Conservation (phyloP, 305 asterid species). For the Coffea humblotiana region DNA sequence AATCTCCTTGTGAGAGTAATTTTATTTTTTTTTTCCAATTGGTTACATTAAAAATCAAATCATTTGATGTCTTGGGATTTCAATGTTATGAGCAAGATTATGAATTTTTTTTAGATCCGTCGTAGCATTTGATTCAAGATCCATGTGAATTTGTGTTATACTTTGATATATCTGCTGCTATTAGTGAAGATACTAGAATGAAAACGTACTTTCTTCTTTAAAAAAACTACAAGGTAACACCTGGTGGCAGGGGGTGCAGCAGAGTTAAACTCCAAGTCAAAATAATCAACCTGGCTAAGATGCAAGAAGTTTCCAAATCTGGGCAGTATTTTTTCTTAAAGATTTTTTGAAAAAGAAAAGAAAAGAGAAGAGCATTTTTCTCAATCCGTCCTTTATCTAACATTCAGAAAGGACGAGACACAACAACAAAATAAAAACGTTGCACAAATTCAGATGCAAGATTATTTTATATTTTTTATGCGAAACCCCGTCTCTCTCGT, state of each 20-base stretch:
- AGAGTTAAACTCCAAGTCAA: not conserved
- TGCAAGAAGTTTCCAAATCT: not conserved
- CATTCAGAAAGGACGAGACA: not conserved
- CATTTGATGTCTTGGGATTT: too few relatives aligned
- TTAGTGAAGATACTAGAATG: too few relatives aligned
- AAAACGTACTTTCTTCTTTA: too few relatives aligned
- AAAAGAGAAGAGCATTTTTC: not conserved
- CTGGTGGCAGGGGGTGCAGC: not conserved
- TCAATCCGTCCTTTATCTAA: not conserved
- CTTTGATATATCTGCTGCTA: too few relatives aligned
- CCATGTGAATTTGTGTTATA: too few relatives aligned
- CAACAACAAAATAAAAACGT: constrained; percentile 1
- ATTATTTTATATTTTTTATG: not conserved
- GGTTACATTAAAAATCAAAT: too few relatives aligned
- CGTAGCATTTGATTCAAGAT: too few relatives aligned
- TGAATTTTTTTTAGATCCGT: too few relatives aligned
- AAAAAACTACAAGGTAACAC: not conserved
- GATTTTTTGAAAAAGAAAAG: not conserved
- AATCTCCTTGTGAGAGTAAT: too few relatives aligned
- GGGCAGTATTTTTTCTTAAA: not conserved
- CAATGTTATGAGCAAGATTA: too few relatives aligned
- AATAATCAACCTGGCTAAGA: not conserved
- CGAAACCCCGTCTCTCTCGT: not conserved
- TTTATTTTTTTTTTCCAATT: too few relatives aligned
- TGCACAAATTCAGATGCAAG: constrained; percentile 16